These are phyloP conservation scores for Jasminum sambac DNA, from an alignment of 257 asterid genomes.

Conservation along the genomic window DNA sequence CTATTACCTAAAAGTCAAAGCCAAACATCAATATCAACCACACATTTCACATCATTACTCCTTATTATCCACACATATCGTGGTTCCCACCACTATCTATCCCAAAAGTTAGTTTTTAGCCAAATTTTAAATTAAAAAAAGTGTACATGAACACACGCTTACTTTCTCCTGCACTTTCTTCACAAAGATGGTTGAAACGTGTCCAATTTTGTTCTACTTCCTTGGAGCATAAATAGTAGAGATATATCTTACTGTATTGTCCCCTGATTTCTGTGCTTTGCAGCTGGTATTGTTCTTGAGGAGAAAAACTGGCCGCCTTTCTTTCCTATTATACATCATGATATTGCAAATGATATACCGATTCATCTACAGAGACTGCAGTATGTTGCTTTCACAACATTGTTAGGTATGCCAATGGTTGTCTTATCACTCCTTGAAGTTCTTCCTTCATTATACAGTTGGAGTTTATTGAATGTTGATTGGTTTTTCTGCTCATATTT, in stretches of 20 bases:
- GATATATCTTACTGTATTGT: neutral
- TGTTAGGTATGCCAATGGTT: slow-evolving; percentile 19
- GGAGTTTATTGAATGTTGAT: slow-evolving; percentile 2
- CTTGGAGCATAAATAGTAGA: neutral
- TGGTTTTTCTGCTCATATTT: slow-evolving; percentile 7
- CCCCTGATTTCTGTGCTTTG: slow-evolving; percentile 34
- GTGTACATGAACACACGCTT: no score
- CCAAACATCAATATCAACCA: no score
- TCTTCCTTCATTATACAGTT: neutral
- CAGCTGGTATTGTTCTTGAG: slow-evolving; percentile 64
- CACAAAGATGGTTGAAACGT: neutral
- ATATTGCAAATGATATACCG: slow-evolving; percentile 28
- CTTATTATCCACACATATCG: no score
- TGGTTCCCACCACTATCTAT: no score
- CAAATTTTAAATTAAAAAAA: no score
- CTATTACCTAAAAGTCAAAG: no score
- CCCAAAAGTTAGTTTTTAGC: no score
- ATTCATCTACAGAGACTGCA: slow-evolving; percentile 32
- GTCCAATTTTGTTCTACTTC: neutral
- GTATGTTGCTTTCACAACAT: slow-evolving; percentile 31
- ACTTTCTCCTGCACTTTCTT: neutral
- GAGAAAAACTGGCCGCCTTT: slow-evolving; percentile 29
- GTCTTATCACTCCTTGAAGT: neutral
- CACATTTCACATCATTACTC: no score
- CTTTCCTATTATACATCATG: slow-evolving; percentile 29